Evolutionary conservation across 352 stramenopile species (phyloP).

Genomic region (Globisporangium cederbergense): DNA sequence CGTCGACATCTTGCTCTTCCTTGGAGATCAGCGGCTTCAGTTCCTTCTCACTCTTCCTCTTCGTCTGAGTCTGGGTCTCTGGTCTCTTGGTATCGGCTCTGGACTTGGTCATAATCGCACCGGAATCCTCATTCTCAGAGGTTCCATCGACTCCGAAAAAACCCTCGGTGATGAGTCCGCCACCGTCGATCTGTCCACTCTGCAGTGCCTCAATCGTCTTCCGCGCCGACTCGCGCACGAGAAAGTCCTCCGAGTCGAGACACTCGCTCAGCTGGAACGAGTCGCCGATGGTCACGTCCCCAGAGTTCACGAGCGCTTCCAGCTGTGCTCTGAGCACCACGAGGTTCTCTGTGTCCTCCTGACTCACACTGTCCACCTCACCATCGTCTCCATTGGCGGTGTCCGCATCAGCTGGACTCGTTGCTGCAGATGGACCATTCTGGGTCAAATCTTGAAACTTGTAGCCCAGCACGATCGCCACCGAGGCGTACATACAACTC

Average conservation of each 20-base stretch:
- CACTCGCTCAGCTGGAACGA: slow-evolving; percentile 68
- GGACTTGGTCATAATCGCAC: slow-evolving; percentile 23
- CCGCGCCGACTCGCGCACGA: slow-evolving; percentile 40
- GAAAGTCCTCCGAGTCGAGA: slow-evolving; percentile 48
- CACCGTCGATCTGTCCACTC: slow-evolving; percentile 40
- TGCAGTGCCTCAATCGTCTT: slow-evolving; percentile 67
- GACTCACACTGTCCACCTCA: background rate
- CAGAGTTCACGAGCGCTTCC: slow-evolving; percentile 70
- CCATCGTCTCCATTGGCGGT: background rate
- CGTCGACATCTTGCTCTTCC: slow-evolving; percentile 55
- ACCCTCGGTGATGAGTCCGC: slow-evolving; percentile 31
- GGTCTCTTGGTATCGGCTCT: slow-evolving; percentile 16
- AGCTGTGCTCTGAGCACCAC: slow-evolving; percentile 71
- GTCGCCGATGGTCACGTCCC: slow-evolving; percentile 56
- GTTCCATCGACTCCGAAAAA: slow-evolving; percentile 21
- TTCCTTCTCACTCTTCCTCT: background rate
- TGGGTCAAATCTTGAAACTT: background rate
- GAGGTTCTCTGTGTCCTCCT: slow-evolving; percentile 16
- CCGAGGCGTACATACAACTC: slow-evolving; percentile 35
- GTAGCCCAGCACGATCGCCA: slow-evolving; percentile 26
- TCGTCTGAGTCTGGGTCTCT: background rate
- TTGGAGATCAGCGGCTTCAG: slow-evolving; percentile 18
- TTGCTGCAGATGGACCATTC: background rate
- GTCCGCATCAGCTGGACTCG: background rate
- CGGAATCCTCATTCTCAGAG: background rate